Base-by-base conservation (phyloP, 495 filamentous ascomycete species). In the Trichoderma erinaceum region DNA sequence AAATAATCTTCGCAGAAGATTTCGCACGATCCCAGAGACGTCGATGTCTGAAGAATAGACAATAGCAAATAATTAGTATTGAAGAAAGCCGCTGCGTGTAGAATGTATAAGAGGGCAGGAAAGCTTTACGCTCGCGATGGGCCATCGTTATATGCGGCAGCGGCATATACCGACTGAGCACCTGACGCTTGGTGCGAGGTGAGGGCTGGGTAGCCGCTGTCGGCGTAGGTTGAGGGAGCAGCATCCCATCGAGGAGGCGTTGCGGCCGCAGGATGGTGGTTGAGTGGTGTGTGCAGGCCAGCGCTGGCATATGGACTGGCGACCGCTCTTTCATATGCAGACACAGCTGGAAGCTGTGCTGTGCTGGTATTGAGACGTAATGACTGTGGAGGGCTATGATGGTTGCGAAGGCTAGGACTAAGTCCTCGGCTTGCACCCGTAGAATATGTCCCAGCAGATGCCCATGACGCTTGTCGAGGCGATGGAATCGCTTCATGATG, bases 241-340 rank as follows among this genome's bases (percentile, higher is more conserved):
- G 67, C n/a, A n/a, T 83, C 81, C 76, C 80, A 79, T 43, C 76
- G 75, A 11, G 75, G 74, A 21, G 75, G 73, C 3, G 66, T 76
- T 69, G 58, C 73, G 25, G 67, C 76, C 71, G 32, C 65, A 11
- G 74, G 27, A n/a, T 66, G 43, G 41, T 76, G 74, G 74, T 73
- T 75, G 68, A 74, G 71, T 43, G 68, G 69, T 6, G 68, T 67
- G 32, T 71, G 70, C 11, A 68, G 46, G 12, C 70, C 50, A 43
- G 74, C 68, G 3, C 70, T 50, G 21, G 18, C 73, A 66, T 77
- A 77, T 63, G 71, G 68, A 63, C 58, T 38, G 0, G 50, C 15
- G 1, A 68, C 43, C 6, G 23, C 25, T 13, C 67, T 27, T 6
- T 68, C 67, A 18, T 68, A 68, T 4, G 67, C 21, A 41, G 67